A percentile compares a stretch with the other conserved stretches of the same genome.
Conservation (phyloP, 2,329 filamentous ascomycete species). For the Aureobasidium leucospermi region DNA sequence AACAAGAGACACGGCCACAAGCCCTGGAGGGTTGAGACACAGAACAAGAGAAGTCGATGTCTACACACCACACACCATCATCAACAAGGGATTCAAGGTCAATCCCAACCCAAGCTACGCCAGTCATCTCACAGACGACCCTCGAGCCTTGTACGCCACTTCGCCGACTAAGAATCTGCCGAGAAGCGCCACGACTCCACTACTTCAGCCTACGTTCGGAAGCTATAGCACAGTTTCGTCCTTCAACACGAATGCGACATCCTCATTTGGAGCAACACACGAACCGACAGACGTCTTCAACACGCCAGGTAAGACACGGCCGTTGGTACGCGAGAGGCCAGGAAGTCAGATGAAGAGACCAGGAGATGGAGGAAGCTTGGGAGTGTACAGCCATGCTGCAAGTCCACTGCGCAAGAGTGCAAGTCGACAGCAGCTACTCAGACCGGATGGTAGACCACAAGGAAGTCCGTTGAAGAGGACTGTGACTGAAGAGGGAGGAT, state of each 20-base stretch:
- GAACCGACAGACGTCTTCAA: constrained; percentile 29
- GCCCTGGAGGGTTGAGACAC: constrained; percentile 22
- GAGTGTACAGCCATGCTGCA: constrained; percentile 69
- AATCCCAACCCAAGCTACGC: constrained; percentile 78
- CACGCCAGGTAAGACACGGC: constrained; percentile 30
- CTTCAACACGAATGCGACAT: constrained; percentile 19
- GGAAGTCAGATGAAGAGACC: not conserved
- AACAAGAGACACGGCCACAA: constrained; percentile 43
- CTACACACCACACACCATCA: constrained; percentile 53
- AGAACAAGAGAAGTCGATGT: constrained; percentile 47
- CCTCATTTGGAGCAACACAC: constrained; percentile 6
- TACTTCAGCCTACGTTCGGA: constrained; percentile 21
- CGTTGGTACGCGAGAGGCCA: constrained; percentile 25
- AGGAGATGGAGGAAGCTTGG: constrained; percentile 66
- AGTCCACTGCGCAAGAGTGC: constrained; percentile 77
- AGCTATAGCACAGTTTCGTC: constrained; percentile 17
- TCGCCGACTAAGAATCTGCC: constrained; percentile 16
- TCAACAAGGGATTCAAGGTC: constrained; percentile 71
- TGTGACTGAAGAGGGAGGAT: constrained; percentile 29
- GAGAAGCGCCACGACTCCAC: constrained; percentile 61
- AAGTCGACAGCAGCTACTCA: constrained; percentile 38
- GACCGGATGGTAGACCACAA: constrained; percentile 23
- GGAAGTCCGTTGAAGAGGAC: constrained; percentile 39
- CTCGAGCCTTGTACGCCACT: constrained; percentile 6
- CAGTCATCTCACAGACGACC: constrained; percentile 29